These are phyloP conservation scores for Mucor racemosus DNA, from an alignment of 371 early-diverging fungal genomes.

Conservation along the genomic window DNA sequence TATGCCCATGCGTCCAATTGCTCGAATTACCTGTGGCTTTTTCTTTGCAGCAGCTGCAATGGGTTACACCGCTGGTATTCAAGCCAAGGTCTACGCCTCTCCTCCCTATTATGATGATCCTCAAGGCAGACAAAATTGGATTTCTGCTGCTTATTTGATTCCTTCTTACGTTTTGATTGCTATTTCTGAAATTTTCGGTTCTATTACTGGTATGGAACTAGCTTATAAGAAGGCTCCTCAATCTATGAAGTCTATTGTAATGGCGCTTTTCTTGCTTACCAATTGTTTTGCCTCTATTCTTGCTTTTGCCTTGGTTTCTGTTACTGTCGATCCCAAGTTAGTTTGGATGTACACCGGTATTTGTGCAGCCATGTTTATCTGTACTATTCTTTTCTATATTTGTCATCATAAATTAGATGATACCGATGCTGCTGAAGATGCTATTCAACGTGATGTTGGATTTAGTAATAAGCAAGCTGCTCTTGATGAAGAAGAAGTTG, in stretches of 20 bases:
- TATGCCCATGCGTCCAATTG: slow-evolving; percentile 68
- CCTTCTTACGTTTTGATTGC: slow-evolving; percentile 68
- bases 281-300: slow-evolving; percentile 68
- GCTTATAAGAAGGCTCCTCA: slow-evolving; percentile 75
- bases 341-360: slow-evolving; percentile 64
- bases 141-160: slow-evolving; percentile 68
- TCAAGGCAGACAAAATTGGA: slow-evolving; percentile 44
- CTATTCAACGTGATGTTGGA: slow-evolving; percentile 17
- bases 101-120: slow-evolving; percentile 23
- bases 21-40: slow-evolving; percentile 77
- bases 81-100: slow-evolving; percentile 64
- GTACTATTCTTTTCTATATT: slow-evolving; percentile 27
- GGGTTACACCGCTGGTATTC: slow-evolving; percentile 73
- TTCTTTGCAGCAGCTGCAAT: slow-evolving; percentile 66
- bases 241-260: slow-evolving; percentile 74
- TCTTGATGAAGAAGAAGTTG: slow-evolving; percentile 10
- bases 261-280: slow-evolving; percentile 71
- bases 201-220: slow-evolving; percentile 78
- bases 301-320: slow-evolving; percentile 66
- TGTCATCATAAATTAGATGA: slow-evolving; percentile 30
- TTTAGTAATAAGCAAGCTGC: not conserved
- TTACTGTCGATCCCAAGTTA: slow-evolving; percentile 68
- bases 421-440: slow-evolving; percentile 29
- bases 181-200: slow-evolving; percentile 68
- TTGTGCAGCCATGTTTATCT: slow-evolving; percentile 19